Evolutionary conservation across 1,139 yeast genomes (phyloP).

Genomic region (Candida tropicalis): DNA sequence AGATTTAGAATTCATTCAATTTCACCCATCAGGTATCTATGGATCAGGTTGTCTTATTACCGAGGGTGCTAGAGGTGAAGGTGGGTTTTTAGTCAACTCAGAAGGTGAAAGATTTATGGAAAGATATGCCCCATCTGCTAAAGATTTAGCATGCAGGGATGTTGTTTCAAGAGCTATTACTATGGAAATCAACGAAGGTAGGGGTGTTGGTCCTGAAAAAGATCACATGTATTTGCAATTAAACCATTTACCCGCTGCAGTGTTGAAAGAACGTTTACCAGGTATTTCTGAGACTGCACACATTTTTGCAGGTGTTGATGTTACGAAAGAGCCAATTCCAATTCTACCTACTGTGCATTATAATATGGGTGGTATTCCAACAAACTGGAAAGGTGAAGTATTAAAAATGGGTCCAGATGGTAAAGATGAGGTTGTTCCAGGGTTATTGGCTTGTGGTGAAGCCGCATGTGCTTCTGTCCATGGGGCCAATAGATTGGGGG

Average conservation of each 20-base stretch:
- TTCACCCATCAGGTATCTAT: slow-evolving; percentile 99
- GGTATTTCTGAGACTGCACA: slow-evolving; percentile 99
- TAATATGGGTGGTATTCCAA: slow-evolving; percentile 99
- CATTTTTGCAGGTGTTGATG: slow-evolving; percentile 98
- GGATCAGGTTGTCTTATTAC: slow-evolving; percentile 98
- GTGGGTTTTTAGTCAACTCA: slow-evolving; percentile 92
- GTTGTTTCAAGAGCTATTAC: slow-evolving; percentile 98
- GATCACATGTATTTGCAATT: slow-evolving; percentile 95
- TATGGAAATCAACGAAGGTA: slow-evolving; percentile 96
- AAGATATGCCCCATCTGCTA: slow-evolving; percentile 98
- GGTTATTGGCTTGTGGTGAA: slow-evolving; percentile 97
- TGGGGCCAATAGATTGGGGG: slow-evolving; percentile 99
- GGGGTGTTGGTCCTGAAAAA: slow-evolving; percentile 96
- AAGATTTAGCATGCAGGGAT: slow-evolving; percentile 97
- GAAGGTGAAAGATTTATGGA: slow-evolving; percentile 99
- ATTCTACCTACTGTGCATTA: slow-evolving; percentile 97
- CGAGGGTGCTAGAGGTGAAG: slow-evolving; percentile 99
- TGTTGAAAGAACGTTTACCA: slow-evolving; percentile 92
- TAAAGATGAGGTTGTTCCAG: slow-evolving; percentile 88
- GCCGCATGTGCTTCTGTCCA: slow-evolving; percentile 99
- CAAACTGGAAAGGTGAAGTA: slow-evolving; percentile 96
- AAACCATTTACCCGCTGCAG: slow-evolving; percentile 89
- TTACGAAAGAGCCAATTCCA: slow-evolving; percentile 98
- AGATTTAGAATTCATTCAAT: slow-evolving; percentile 96
- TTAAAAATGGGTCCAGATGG: slow-evolving; percentile 83